Percentiles rank a stretch among this genome's conserved stretches.
These are phyloP conservation scores for Elaeis guineensis DNA, from an alignment of 176 grass and related monocot genomes.

Conservation along the genomic window DNA sequence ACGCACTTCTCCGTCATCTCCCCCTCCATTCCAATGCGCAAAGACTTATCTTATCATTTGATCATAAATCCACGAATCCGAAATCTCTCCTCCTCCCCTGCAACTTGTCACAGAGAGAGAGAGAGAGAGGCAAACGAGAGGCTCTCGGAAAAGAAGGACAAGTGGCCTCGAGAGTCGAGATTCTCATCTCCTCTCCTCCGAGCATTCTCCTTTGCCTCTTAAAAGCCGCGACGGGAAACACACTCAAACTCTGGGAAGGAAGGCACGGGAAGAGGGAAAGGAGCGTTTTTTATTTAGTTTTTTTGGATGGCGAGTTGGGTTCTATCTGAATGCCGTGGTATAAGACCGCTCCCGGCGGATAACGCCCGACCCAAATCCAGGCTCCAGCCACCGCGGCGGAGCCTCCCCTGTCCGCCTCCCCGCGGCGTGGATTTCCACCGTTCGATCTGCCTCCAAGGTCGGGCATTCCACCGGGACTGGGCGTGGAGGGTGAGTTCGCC, in stretches of 20 bases:
- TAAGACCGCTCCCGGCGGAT: not conserved
- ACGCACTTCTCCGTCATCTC: too few species aligned
- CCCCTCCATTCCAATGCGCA: not conserved
- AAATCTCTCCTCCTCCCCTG: not conserved
- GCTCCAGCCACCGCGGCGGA: not conserved
- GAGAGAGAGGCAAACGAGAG: not conserved
- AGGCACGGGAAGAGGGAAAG: not conserved
- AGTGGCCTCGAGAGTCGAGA: not conserved
- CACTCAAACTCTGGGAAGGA: not conserved
- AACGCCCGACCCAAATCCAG: not conserved
- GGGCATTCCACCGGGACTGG: not conserved
- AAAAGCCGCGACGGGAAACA: not conserved
- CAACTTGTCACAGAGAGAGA: not conserved
- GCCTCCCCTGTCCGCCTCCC: not conserved
- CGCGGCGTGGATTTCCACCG: not conserved
- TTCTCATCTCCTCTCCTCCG: not conserved
- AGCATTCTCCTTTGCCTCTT: not conserved
- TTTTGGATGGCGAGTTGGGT: constrained; percentile 5
- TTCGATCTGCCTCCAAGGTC: not conserved
- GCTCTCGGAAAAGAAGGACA: not conserved
- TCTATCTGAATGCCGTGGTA: constrained; percentile 4
- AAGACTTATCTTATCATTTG: not conserved
- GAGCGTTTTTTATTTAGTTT: not conserved
- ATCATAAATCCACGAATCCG: not conserved
- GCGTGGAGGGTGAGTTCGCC: not conserved